Percentiles rank a stretch among this genome's conserved stretches.
These are phyloP conservation scores for Euphorbia tirucalli DNA, from an alignment of 345 rosid species.

Conservation along the genomic window DNA sequence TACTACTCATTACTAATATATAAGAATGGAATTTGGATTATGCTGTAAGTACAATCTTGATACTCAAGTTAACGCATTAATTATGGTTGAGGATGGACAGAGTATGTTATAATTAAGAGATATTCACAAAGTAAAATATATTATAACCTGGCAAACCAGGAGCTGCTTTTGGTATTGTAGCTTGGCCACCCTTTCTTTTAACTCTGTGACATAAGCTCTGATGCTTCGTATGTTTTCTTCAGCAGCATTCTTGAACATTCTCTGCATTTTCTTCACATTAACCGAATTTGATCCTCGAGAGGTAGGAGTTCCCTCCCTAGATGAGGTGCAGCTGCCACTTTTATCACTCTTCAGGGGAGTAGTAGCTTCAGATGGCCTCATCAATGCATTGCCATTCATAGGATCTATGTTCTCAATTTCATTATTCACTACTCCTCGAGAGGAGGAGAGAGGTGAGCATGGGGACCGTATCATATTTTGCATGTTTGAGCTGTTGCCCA, in stretches of 20 bases:
- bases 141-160: conserved; percentile 91
- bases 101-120: no score
- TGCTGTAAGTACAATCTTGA: no score
- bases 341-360: conserved; percentile 45
- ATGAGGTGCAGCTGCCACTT: conserved; percentile 28
- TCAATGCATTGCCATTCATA: conserved; percentile 33
- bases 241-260: conserved; percentile 93
- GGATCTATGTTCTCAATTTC: conserved; percentile 78
- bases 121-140: not conserved
- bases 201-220: conserved; percentile 74
- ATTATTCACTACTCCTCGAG: conserved; percentile 46
- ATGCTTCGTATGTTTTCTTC: conserved; percentile 89
- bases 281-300: conserved; percentile 62
- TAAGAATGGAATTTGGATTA: no score
- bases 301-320: conserved; percentile 65
- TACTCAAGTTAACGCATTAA: no score
- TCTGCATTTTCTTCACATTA: conserved; percentile 86
- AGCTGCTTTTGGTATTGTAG: conserved; percentile 97
- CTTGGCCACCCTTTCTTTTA: conserved; percentile 94
- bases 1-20: no score
- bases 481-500: conserved; percentile 72
- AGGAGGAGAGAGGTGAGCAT: conserved; percentile 77
- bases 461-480: conserved; percentile 75
- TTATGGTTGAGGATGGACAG: no score
- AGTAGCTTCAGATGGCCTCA: conserved; percentile 30